A percentile compares a stretch with the other conserved stretches of the same genome.
Evolutionary conservation across 176 grass and related monocot genomes (phyloP).

Genomic region (bread wheat (Triticum aestivum)): DNA sequence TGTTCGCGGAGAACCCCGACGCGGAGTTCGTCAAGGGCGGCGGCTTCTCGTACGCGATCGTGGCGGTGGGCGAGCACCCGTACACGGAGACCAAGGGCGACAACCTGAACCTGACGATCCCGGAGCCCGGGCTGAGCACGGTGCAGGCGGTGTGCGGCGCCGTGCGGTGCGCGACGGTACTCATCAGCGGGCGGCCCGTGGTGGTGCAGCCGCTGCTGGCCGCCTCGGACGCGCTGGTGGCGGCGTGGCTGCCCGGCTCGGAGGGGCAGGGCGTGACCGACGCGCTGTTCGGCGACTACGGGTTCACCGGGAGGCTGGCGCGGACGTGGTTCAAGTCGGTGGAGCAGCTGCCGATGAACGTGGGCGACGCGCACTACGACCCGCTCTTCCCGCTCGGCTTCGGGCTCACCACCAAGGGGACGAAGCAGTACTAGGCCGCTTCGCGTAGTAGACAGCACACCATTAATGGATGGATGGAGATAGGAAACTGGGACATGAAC

Average conservation of each 20-base stretch:
- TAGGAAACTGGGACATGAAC: not conserved
- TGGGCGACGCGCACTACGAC: conserved; percentile 67
- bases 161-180: conserved; percentile 55
- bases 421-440: conserved; percentile 19
- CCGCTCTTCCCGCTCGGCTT: conserved; percentile 73
- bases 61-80: conserved; percentile 74
- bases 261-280: conserved; percentile 83
- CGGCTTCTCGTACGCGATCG: conserved; percentile 78
- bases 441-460: not conserved
- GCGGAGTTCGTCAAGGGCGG: conserved; percentile 52
- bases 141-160: conserved; percentile 57
- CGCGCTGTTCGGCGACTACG: conserved; percentile 80
- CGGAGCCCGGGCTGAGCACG: conserved; percentile 74
- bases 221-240: conserved; percentile 58
- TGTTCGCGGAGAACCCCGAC: conserved; percentile 78
- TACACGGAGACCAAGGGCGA: conserved; percentile 80
- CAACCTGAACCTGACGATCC: conserved; percentile 83
- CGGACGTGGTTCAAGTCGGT: conserved; percentile 91
- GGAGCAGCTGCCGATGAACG: conserved; percentile 92
- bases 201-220: conserved; percentile 72
- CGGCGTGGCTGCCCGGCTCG: conserved; percentile 73
- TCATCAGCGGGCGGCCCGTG: conserved; percentile 78
- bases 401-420: conserved; percentile 59
- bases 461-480: not conserved
- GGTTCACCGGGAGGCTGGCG: conserved; percentile 71